Base-by-base conservation (phyloP, 805 yeast species). In the Candida ulmi region DNA sequence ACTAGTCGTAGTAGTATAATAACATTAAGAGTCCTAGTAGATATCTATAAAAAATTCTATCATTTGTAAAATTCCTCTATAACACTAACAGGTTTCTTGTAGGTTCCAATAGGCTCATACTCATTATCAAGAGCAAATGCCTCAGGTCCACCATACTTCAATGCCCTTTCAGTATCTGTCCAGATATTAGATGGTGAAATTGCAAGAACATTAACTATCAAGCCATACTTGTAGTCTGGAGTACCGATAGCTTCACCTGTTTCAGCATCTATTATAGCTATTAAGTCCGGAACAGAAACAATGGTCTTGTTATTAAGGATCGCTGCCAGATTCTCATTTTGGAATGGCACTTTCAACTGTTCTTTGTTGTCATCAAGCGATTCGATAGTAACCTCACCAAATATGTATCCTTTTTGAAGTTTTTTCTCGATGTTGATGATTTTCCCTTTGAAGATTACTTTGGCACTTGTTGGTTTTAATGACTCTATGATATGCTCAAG, bases 191-290 rank as follows among this genome's bases (percentile, higher is more conserved):
- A 66, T 41, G 55, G 51, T 3, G 55, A 45, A 26, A 52, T 46
- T 4, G 53, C 69, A 8, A 71, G 39, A 2, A 71, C 74, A 49
- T 58, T 55, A 11, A 70, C 75, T 17, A 61, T 39, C 32, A 71
- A 42, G 1, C 76, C 75, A 47, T 69, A 70, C 35, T 71, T 53
- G 50, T 68, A 71, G 33, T 71, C 76, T 13, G 71, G 72, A 3
- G 73, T 70, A 5, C 75, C 75, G 11, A 70, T 61, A n/a, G 74
- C 74, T 42, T 67, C 72, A 24, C 74, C 74, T 16, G 66, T 58
- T 30, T 67, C 70, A 5, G 61, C 51, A 45, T 71, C 72, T 36
- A 63, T 48, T 6, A 71, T 69, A 9, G 71, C 51, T 39, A 71
- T 68, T 38, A 71, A 47, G 46, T 71, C 76, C 13, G 76, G 76